Base-by-base conservation (phyloP, 257 asterid species). In the Forsythia viridissima region DNA sequence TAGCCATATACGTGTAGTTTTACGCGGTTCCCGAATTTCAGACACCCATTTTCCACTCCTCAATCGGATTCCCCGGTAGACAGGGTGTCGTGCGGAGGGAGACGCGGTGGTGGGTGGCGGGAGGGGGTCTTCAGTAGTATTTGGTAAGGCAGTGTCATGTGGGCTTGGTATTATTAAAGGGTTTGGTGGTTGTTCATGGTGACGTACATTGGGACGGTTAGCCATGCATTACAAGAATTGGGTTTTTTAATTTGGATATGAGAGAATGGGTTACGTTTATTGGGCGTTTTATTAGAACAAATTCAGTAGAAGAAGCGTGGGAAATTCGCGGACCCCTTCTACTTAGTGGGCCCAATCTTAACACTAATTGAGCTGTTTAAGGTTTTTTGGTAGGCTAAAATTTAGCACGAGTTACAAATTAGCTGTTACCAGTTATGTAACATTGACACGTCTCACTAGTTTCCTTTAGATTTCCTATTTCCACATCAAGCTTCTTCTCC, bases 21-120 rank as follows among this genome's bases (percentile, higher is more conserved):
- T 80, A 8, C 87, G 88, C 2, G 93, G 93, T 85, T 86, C 91
- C 0, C 96, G 92, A 20, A 88, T 89, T 13, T 91, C 93, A 0
- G 96, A 88, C 21, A 85, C 93, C 93, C 92, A 91, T 74, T 88
- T 86, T 5, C 93, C 92, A 4, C 87, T 83, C 79, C 92, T 82
- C 7, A 76, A 72, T 2, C 94, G 75, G 76, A 88, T 80, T 13
- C 94, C 94, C 6, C 85, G 77, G 78, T 82, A 88, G 12, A 0
- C 13, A 0, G 91, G 85, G 21, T 88, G 92, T 41, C 87, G 85
- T 0, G 91, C 77, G 6, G 89, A 80, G 13, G 57, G 2, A 16
- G 67, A 34, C 41, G 18, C 21, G 40, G 16, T 10, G 42, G 55
- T 11, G 55, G 55, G 55, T 12, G 18, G 70, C 6, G 2, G 52